Conservation (phyloP, 106 monocot genomes). For the Platanthera guangdongensis region DNA sequence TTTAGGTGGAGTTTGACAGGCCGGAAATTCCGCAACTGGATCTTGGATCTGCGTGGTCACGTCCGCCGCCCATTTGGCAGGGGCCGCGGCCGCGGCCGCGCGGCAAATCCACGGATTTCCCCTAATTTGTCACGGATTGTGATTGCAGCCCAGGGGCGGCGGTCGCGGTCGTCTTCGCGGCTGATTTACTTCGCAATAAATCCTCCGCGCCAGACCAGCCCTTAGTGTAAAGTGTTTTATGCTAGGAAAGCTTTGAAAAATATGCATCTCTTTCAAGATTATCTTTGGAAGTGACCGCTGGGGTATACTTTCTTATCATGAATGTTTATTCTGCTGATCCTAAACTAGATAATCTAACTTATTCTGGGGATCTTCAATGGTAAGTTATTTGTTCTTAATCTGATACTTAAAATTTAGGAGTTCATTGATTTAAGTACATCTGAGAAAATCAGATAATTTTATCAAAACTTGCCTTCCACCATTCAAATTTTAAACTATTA, state of each 20-base stretch:
- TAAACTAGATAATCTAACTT: background rate
- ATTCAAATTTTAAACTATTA: conserved; percentile 19
- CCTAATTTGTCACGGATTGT: too few relatives aligned
- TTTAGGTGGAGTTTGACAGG: background rate
- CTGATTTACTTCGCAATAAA: too few relatives aligned
- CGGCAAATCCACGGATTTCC: too few relatives aligned
- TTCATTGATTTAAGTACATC: background rate
- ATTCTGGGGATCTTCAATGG: background rate
- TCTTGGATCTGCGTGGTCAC: too few relatives aligned
- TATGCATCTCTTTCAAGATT: background rate
- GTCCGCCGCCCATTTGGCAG: too few relatives aligned
- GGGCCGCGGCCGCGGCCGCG: too few relatives aligned
- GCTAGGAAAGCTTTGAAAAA: background rate
- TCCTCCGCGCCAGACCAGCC: too few relatives aligned
- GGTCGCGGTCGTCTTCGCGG: too few relatives aligned
- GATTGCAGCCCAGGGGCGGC: too few relatives aligned
- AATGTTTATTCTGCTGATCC: background rate
- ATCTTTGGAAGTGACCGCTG: background rate
- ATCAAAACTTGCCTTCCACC: background rate
- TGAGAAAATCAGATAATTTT: conserved; percentile 2
- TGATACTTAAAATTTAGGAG: background rate
- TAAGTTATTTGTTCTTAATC: background rate
- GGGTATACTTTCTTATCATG: background rate
- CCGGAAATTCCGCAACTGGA: too few relatives aligned
- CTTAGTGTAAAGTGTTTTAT: background rate